Evolutionary conservation across 257 asterid genomes (phyloP).

Genomic region (Echites panduratus): DNA sequence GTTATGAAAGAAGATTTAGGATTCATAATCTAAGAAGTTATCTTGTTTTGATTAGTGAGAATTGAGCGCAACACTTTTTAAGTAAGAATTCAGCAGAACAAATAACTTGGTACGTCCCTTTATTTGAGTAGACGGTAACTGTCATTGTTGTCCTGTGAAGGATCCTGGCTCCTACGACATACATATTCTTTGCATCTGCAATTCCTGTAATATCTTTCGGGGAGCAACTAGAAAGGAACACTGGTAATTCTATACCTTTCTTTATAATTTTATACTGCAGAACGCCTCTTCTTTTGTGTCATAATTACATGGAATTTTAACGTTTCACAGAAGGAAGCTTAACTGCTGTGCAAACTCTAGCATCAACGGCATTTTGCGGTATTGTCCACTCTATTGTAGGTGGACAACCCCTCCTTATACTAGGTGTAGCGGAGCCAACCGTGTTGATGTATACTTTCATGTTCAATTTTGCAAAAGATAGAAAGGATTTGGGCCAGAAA

Average conservation of each 20-base stretch:
- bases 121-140: not conserved
- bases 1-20: not conserved
- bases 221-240: slow-evolving; percentile 85
- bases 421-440: slow-evolving; percentile 98
- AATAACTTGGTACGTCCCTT: not conserved
- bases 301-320: slow-evolving; percentile 6
- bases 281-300: not conserved
- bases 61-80: not conserved
- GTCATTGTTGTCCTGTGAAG: slow-evolving; percentile 31
- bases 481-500: slow-evolving; percentile 68
- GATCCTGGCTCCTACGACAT: slow-evolving; percentile 95
- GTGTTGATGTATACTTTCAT: slow-evolving; percentile 96
- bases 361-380: slow-evolving; percentile 91
- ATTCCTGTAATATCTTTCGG: slow-evolving; percentile 96
- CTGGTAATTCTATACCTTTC: slow-evolving; percentile 31
- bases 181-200: slow-evolving; percentile 96
- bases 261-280: not conserved
- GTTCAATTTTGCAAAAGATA: slow-evolving; percentile 81
- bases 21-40: not conserved
- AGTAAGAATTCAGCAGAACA: too few relatives aligned
- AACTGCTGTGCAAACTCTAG: slow-evolving; percentile 96
- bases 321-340: slow-evolving; percentile 61
- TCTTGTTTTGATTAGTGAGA: not conserved
- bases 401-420: slow-evolving; percentile 90
- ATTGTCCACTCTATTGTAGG: slow-evolving; percentile 83